phyloP scores from a whole-genome alignment of 2,329 filamentous ascomycete genomes.

The Ophiostoma pallidulum region DNA sequence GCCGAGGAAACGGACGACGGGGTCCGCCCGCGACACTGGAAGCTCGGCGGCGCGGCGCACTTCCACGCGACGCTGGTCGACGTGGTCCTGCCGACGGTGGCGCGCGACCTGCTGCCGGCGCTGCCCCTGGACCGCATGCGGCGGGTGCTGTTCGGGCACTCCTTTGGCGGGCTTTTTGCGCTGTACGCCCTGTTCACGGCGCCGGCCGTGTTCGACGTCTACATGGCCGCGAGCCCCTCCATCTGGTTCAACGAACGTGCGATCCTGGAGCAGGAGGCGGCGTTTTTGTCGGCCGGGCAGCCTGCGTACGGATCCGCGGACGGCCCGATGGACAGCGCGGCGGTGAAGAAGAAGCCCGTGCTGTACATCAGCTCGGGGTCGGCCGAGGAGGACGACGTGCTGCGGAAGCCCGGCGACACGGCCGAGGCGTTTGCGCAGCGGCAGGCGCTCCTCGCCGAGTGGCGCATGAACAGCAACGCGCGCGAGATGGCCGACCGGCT shows the following conservation, averaged over 20 bases:
- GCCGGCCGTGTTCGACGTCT: constrained; percentile 13
- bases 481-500: constrained; percentile 2
- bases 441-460: background rate
- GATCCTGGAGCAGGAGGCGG: constrained; percentile 4
- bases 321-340: background rate
- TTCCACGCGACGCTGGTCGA: background rate
- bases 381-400: constrained; percentile 7
- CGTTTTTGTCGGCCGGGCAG: no score
- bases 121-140: constrained; percentile 6
- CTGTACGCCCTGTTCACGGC: constrained; percentile 9
- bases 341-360: background rate
- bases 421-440: constrained; percentile 6
- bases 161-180: constrained; percentile 12
- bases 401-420: constrained; percentile 5
- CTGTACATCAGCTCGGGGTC: constrained; percentile 11
- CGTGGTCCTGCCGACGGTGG: constrained; percentile 1
- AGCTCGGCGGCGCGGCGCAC: background rate
- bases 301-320: no score
- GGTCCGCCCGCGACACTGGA: background rate
- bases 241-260: constrained; percentile 11
- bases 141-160: constrained; percentile 12
- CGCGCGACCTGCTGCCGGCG: background rate
- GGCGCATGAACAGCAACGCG: constrained; percentile 4
- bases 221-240: constrained; percentile 12
- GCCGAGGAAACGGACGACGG: background rate